These are phyloP conservation scores for Aspergillus phoenicis DNA, from an alignment of 2,329 filamentous ascomycete species.

Conservation along the genomic window DNA sequence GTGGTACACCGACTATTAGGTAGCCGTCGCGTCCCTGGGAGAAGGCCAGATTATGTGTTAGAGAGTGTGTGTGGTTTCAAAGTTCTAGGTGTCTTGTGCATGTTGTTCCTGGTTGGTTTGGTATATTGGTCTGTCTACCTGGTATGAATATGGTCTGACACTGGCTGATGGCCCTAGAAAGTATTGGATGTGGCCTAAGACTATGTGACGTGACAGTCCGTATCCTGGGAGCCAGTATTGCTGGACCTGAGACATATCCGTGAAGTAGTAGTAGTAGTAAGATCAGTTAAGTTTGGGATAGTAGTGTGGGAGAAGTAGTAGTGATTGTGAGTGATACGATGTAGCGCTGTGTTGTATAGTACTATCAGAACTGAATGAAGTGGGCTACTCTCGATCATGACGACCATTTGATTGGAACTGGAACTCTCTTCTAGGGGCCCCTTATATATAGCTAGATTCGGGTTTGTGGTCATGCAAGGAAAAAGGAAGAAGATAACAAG, in stretches of 20 bases:
- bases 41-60: neutral
- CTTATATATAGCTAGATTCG: constrained; percentile 10
- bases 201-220: constrained; percentile 52
- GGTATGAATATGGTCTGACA: constrained; percentile 51
- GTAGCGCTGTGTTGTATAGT: constrained; percentile 1
- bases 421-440: constrained; percentile 1
- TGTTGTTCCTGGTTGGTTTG: no score
- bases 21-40: constrained; percentile 52
- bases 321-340: neutral
- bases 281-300: no score
- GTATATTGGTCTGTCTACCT: constrained; percentile 35
- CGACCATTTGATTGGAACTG: neutral
- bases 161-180: constrained; percentile 52
- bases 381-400: constrained; percentile 2
- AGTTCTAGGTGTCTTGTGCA: no score
- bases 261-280: neutral
- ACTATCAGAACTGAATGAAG: neutral
- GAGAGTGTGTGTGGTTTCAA: neutral
- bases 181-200: constrained; percentile 52
- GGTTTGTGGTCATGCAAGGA: constrained; percentile 1
- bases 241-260: constrained; percentile 41
- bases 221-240: constrained; percentile 55
- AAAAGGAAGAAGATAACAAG: constrained; percentile 17
- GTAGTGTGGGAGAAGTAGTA: no score
- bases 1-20: constrained; percentile 48